These are phyloP conservation scores for Magnolia officinalis DNA, from an alignment of 164 flowering plant species.

Conservation along the genomic window DNA sequence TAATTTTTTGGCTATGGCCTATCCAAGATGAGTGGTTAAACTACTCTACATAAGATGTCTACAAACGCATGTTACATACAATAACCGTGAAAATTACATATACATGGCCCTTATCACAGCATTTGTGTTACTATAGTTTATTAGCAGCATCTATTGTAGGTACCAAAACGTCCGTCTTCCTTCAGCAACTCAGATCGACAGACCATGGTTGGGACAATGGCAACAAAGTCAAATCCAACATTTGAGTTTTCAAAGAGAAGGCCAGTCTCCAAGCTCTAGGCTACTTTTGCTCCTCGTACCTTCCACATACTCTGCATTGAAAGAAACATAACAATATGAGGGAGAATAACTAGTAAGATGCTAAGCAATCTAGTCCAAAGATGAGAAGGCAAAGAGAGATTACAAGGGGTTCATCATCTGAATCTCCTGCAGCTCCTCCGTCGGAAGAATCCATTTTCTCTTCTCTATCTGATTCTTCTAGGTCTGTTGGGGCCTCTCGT, in stretches of 20 bases:
- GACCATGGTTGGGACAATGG: not conserved
- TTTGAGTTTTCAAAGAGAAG: not conserved
- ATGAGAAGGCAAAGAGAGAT: not conserved
- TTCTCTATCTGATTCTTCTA: constrained; percentile 21
- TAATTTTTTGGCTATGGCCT: not conserved
- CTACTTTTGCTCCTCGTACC: constrained; percentile 22
- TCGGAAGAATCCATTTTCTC: constrained; percentile 19
- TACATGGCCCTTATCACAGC: not conserved
- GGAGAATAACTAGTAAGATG: not conserved
- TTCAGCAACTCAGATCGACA: not conserved
- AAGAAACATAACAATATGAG: constrained; percentile 1
- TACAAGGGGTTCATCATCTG: constrained; percentile 83
- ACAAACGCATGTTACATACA: not conserved
- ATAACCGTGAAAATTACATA: not conserved
- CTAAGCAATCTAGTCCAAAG: not conserved
- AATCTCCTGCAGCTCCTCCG: constrained; percentile 28
- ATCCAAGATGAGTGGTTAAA: not conserved
- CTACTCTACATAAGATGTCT: not conserved
- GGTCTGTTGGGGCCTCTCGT: constrained; percentile 19
- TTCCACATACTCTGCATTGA: constrained; percentile 62
- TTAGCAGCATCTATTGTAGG: not conserved
- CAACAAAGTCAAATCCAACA: not conserved
- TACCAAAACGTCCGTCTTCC: not conserved
- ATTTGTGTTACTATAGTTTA: not conserved
- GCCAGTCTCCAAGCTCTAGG: not conserved